Conservation (phyloP, 495 filamentous ascomycete species). For the Talaromyces borbonicus region DNA sequence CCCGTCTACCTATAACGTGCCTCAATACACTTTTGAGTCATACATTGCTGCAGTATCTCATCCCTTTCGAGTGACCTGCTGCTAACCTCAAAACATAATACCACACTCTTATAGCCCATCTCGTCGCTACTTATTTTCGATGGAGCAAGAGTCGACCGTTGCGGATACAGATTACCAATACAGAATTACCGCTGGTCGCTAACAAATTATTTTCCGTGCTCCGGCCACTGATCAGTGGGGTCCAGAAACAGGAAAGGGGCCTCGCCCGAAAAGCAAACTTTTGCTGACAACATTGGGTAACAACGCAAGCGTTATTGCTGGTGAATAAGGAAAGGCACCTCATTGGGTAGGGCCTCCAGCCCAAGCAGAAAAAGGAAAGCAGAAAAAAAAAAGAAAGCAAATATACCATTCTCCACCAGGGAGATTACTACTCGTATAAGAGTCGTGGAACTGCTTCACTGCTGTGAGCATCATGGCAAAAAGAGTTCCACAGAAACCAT, state of each 20-base stretch:
- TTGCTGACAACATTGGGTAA: slow-evolving; percentile 7
- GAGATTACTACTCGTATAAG: slow-evolving; percentile 6
- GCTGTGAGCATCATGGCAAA: slow-evolving; percentile 27
- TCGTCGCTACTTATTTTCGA: slow-evolving; percentile 8
- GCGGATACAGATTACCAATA: slow-evolving; percentile 8
- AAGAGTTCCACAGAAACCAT: slow-evolving; percentile 20
- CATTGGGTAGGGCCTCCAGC: slow-evolving; percentile 2
- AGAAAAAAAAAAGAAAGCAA: neutral
- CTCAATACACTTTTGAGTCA: slow-evolving; percentile 8
- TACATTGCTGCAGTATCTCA: slow-evolving; percentile 1
- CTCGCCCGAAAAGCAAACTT: slow-evolving; percentile 4
- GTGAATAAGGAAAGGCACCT: neutral
- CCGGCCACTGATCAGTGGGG: slow-evolving; percentile 3
- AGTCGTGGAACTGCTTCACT: neutral
- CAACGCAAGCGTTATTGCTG: slow-evolving; percentile 1
- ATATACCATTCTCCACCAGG: no score
- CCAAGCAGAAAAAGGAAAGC: neutral
- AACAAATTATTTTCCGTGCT: slow-evolving; percentile 4
- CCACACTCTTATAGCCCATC: neutral
- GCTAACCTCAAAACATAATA: neutral
- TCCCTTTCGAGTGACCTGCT: neutral
- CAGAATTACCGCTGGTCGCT: slow-evolving; percentile 6
- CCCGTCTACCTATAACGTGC: no score
- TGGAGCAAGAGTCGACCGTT: slow-evolving; percentile 7
- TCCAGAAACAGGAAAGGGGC: slow-evolving; percentile 3